Percentiles rank a stretch among this genome's conserved stretches.
Evolutionary conservation across 805 yeast genomes (phyloP).

Genomic region (Ogataea trehaloabstinens): DNA sequence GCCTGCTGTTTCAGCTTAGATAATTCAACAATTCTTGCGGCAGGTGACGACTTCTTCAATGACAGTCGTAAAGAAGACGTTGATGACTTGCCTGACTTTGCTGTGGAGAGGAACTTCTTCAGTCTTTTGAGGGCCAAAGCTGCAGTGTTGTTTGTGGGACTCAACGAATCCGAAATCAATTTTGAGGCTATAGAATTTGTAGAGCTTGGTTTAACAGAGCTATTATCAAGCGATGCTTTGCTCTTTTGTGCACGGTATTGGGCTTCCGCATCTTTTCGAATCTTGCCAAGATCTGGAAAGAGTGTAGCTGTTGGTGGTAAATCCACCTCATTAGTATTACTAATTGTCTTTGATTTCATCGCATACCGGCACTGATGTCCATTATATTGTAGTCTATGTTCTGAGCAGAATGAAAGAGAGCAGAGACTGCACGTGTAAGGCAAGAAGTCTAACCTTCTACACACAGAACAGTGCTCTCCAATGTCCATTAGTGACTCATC

Average conservation of each 20-base stretch:
- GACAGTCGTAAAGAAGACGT: slow-evolving; percentile 3
- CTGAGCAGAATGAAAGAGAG: slow-evolving; percentile 43
- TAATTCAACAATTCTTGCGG: slow-evolving; percentile 32
- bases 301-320: slow-evolving; percentile 43
- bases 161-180: slow-evolving; percentile 10
- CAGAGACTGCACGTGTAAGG: slow-evolving; percentile 52
- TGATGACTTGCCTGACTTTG: slow-evolving; percentile 6
- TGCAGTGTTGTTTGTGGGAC: slow-evolving; percentile 11
- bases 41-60: slow-evolving; percentile 14
- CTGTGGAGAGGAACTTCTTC: slow-evolving; percentile 18
- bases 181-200: slow-evolving; percentile 13
- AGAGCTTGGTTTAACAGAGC: slow-evolving; percentile 22
- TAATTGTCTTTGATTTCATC: neutral
- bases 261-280: slow-evolving; percentile 36
- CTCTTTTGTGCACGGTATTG: slow-evolving; percentile 11
- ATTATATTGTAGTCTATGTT: slow-evolving; percentile 41
- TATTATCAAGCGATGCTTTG: slow-evolving; percentile 3
- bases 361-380: slow-evolving; percentile 28
- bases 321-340: neutral
- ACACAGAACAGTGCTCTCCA: slow-evolving; percentile 55
- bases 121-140: slow-evolving; percentile 21
- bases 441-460: slow-evolving; percentile 54
- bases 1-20: slow-evolving; percentile 45
- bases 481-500: slow-evolving; percentile 47
- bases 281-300: slow-evolving; percentile 51